Percentiles rank a stretch among this genome's conserved stretches.
phyloP scores from a whole-genome alignment of 2,329 filamentous ascomycete genomes.

The Fusarium poae region DNA sequence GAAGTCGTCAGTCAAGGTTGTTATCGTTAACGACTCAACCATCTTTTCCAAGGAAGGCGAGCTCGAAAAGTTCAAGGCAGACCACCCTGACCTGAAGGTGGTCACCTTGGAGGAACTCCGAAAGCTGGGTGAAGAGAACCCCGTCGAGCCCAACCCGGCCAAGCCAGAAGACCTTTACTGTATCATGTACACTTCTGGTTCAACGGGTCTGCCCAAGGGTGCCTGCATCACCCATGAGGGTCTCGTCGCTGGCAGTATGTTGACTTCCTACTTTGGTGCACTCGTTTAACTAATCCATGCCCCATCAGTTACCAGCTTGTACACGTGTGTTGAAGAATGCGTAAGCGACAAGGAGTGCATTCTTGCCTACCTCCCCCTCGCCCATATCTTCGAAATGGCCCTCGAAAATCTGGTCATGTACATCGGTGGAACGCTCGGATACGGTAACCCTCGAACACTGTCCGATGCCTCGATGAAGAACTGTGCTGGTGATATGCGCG shows the following conservation, averaged over 20 bases:
- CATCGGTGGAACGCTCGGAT: slow-evolving; percentile 92
- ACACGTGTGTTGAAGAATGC: slow-evolving; percentile 80
- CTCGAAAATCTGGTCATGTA: slow-evolving; percentile 92
- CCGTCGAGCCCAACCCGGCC: slow-evolving; percentile 77
- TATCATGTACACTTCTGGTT: slow-evolving; percentile 89
- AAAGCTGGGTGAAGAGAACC: slow-evolving; percentile 73
- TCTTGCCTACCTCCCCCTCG: slow-evolving; percentile 91
- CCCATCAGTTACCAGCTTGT: slow-evolving; percentile 78
- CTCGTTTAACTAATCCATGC: slow-evolving; percentile 34
- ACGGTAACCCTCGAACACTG: slow-evolving; percentile 90
- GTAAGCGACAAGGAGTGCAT: slow-evolving; percentile 83
- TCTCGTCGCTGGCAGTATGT: slow-evolving; percentile 77
- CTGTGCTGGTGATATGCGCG: slow-evolving; percentile 92
- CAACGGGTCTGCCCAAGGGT: slow-evolving; percentile 90
- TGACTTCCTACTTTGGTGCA: slow-evolving; percentile 46
- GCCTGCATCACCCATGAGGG: slow-evolving; percentile 84
- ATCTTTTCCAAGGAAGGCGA: slow-evolving; percentile 65
- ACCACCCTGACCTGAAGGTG: slow-evolving; percentile 66
- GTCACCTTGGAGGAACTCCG: slow-evolving; percentile 68
- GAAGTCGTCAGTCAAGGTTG: slow-evolving; percentile 66
- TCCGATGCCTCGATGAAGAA: slow-evolving; percentile 89
- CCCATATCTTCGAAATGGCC: slow-evolving; percentile 96
- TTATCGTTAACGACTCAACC: slow-evolving; percentile 73
- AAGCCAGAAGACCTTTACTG: slow-evolving; percentile 84
- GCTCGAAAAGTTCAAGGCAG: slow-evolving; percentile 68